Evolutionary conservation across 2,329 filamentous ascomycete species (phyloP).

Genomic region (Leptodontidium sp.): DNA sequence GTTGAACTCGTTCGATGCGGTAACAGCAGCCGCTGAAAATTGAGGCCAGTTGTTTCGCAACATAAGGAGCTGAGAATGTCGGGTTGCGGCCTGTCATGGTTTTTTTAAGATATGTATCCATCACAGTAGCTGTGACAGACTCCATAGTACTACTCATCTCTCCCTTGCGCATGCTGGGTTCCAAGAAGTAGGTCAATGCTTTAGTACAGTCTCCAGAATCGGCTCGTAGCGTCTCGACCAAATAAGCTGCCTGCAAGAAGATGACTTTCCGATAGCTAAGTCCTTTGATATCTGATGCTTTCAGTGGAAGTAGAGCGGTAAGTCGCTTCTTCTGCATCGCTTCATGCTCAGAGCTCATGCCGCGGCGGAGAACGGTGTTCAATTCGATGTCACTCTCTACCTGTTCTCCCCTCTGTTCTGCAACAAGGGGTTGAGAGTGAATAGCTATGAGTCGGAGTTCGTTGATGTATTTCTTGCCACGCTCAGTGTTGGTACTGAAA

Average conservation of each 20-base stretch:
- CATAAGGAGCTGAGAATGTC: conserved; percentile 87
- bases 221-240: conserved; percentile 89
- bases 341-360: conserved; percentile 81
- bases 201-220: conserved; percentile 90
- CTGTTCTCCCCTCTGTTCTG: conserved; percentile 87
- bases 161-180: conserved; percentile 77
- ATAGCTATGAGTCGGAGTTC: conserved; percentile 87
- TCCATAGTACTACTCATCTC: conserved; percentile 73
- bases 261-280: conserved; percentile 91
- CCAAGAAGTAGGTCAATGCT: conserved; percentile 90
- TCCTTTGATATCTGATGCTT: conserved; percentile 79
- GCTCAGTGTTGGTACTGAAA: conserved; percentile 77
- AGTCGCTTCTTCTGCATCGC: conserved; percentile 83
- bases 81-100: conserved; percentile 75
- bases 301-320: conserved; percentile 75
- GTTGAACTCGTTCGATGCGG: conserved; percentile 89
- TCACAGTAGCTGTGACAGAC: conserved; percentile 69
- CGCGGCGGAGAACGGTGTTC: conserved; percentile 89
- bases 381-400: conserved; percentile 96
- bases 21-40: conserved; percentile 93
- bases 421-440: conserved; percentile 85
- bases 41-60: conserved; percentile 85
- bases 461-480: conserved; percentile 74
- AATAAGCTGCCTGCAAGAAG: conserved; percentile 88
- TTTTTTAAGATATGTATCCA: conserved; percentile 81